Conservation (phyloP, 257 asterid species). For the Solanum sitiens region DNA sequence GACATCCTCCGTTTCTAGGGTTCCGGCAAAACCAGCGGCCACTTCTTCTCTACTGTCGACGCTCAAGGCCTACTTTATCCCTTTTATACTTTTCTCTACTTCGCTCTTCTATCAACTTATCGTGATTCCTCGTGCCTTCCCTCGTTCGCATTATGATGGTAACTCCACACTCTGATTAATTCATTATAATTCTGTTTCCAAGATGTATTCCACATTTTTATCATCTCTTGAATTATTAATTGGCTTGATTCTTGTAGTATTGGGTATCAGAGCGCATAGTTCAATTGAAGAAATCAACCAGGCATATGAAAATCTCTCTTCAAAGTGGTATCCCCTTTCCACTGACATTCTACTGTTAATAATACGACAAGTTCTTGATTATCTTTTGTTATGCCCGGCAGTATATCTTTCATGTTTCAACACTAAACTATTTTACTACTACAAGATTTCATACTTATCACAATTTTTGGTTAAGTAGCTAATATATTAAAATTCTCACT, state of each 20-base stretch:
- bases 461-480: background rate
- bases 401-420: background rate
- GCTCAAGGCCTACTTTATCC: slow-evolving; percentile 54
- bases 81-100: slow-evolving; percentile 48
- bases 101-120: slow-evolving; percentile 73
- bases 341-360: background rate
- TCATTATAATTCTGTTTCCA: background rate
- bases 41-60: slow-evolving; percentile 15
- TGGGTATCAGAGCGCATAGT: slow-evolving; percentile 62
- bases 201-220: background rate
- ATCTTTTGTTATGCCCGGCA: background rate
- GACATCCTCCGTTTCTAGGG: slow-evolving; percentile 14
- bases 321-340: slow-evolving; percentile 38
- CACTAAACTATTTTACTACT: background rate
- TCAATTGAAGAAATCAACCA: slow-evolving; percentile 57
- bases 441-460: background rate
- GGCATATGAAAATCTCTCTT: slow-evolving; percentile 55
- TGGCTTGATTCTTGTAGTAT: slow-evolving; percentile 33
- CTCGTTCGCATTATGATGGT: slow-evolving; percentile 82
- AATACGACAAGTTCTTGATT: background rate
- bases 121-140: slow-evolving; percentile 66
- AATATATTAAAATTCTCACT: background rate
- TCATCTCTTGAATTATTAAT: background rate
- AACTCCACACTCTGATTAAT: background rate
- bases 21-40: slow-evolving; percentile 20